phyloP scores from a whole-genome alignment of 768 basidiomycete genomes.

The Lactifluus echinatus region DNA sequence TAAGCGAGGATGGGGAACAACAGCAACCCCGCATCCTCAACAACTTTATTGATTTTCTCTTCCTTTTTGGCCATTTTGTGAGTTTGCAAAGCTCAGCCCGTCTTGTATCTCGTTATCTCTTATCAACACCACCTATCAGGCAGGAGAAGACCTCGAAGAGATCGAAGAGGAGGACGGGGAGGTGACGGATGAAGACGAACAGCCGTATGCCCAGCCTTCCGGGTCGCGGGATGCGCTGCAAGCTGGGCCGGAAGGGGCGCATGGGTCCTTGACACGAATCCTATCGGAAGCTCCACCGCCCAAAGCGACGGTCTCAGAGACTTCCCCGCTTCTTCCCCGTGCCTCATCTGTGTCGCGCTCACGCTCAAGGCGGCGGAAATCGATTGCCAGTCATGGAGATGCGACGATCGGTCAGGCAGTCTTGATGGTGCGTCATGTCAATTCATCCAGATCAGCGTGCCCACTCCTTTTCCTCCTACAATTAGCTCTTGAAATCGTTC shows the following conservation, averaged over 20 bases:
- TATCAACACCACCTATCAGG: slow-evolving; percentile 36
- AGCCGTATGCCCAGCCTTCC: slow-evolving; percentile 13
- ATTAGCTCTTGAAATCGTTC: slow-evolving; percentile 82
- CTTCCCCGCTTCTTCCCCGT: slow-evolving; percentile 45
- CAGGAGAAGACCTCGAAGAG: slow-evolving; percentile 77
- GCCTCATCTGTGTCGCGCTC: slow-evolving; percentile 36
- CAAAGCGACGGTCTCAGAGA: slow-evolving; percentile 31
- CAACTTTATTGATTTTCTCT: slow-evolving; percentile 92
- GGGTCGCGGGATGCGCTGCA: neutral
- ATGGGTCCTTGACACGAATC: slow-evolving; percentile 4
- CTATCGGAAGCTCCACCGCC: slow-evolving; percentile 8
- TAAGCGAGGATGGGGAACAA: slow-evolving; percentile 37
- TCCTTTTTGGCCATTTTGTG: slow-evolving; percentile 94
- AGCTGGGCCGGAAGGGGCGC: neutral
- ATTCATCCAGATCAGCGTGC: neutral
- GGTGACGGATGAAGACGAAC: slow-evolving; percentile 26
- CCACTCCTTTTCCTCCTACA: neutral
- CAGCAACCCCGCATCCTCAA: slow-evolving; percentile 51
- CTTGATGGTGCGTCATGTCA: slow-evolving; percentile 64
- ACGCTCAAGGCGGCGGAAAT: slow-evolving; percentile 43
- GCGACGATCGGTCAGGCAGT: slow-evolving; percentile 89
- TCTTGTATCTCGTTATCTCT: slow-evolving; percentile 2
- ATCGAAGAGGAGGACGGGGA: slow-evolving; percentile 55
- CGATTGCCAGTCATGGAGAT: slow-evolving; percentile 66
- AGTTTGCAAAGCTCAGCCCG: slow-evolving; percentile 30